Conservation (phyloP, 2,329 filamentous ascomycete genomes). For the Colletotrichum simmondsii region DNA sequence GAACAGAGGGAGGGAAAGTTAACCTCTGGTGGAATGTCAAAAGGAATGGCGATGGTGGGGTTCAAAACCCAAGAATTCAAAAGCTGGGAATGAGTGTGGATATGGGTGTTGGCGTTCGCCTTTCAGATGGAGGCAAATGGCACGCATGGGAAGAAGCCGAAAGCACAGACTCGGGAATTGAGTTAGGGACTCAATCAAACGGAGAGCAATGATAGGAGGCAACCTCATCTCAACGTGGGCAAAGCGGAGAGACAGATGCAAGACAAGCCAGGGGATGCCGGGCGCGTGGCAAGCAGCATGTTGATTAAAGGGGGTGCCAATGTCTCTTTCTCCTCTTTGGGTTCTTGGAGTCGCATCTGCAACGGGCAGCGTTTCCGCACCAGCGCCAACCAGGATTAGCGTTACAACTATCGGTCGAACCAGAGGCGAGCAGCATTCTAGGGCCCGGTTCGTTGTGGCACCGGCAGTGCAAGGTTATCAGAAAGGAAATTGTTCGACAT, state of each 20-base stretch:
- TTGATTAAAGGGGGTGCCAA: slow-evolving; percentile 35
- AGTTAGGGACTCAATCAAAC: slow-evolving; percentile 8
- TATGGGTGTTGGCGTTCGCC: neutral
- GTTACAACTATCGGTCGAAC: slow-evolving; percentile 31
- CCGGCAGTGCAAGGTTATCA: slow-evolving; percentile 23
- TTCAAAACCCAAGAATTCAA: slow-evolving; percentile 1
- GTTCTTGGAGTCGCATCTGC: slow-evolving; percentile 30
- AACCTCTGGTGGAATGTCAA: neutral
- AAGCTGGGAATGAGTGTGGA: slow-evolving; percentile 19
- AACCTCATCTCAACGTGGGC: slow-evolving; percentile 21
- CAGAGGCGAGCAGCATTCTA: slow-evolving; percentile 4
- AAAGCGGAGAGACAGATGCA: slow-evolving; percentile 19
- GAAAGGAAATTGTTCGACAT: slow-evolving; percentile 24
- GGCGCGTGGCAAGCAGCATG: slow-evolving; percentile 22
- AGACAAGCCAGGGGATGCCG: slow-evolving; percentile 30
- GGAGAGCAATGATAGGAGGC: slow-evolving; percentile 27
- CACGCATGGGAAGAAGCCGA: neutral
- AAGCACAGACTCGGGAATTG: slow-evolving; percentile 14
- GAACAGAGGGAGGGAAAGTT: slow-evolving; percentile 1
- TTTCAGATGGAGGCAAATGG: neutral
- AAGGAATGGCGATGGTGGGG: slow-evolving; percentile 23
- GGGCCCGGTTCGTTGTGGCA: slow-evolving; percentile 19
- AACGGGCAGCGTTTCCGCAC: slow-evolving; percentile 34
- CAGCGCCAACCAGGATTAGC: slow-evolving; percentile 28
- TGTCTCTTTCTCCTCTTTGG: slow-evolving; percentile 29